Base-by-base conservation (phyloP, 177 flowering plant species). In the Tripterygium wilfordii region DNA sequence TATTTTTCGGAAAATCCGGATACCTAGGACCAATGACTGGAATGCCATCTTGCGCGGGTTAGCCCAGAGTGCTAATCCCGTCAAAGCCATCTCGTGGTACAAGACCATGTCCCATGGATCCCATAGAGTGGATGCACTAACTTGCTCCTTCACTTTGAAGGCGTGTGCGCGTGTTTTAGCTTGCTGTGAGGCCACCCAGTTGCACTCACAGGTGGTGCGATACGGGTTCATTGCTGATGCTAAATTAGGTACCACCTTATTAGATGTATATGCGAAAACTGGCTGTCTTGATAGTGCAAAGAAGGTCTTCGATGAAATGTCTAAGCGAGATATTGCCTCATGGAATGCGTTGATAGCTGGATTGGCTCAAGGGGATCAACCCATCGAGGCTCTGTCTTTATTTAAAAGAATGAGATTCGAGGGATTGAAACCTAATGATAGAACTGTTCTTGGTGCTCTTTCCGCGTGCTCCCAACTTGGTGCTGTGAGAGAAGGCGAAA, bases 261-360 rank as follows among this genome's bases (percentile, higher is more conserved):
- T 85, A 7, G 96, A 91, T 48, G 63, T 61, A 15, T 88, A 88
- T 36, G 75, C 83, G 0, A 88, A 88, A 43, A 41, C 60, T n/a
- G 78, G 88, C 12, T 77, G 70, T 45, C 49, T 78, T n/a, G 71
- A 56, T 12, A 5, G 25, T 58, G 90, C 95, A 1, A 20, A 52
- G 58, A 54, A 57, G 19, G 50, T 88, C 83, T 91, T 88, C 40
- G 95, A 75, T 43, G 96, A 81, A 79, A 85, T 88, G 89, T n/a
- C 47, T 4, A 15, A 7, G 2, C 65, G 77, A 56, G 96, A 88
- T 66, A 55, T 83, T 8, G 84, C 89, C 1, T 45, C 79, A 3
- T 91, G 89, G 95, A 91, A 91, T 37, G 89, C 83, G 1, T 45
- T 91, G 58, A 76, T 91, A 32, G 43, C 72, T 29, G 96, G 95